Conservation (phyloP, 768 basidiomycete species). For the Tubosaeta sp. region DNA sequence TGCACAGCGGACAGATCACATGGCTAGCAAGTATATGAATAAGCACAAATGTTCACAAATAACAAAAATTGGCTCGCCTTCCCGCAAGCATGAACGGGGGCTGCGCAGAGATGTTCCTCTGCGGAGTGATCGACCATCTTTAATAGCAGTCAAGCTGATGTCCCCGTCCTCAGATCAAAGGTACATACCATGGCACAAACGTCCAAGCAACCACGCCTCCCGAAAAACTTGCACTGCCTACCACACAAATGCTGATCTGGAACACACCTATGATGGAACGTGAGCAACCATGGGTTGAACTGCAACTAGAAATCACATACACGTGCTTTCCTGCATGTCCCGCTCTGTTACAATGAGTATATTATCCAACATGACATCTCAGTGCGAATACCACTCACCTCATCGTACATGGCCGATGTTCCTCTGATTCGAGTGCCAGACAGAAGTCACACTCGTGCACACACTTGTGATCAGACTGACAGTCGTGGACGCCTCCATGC, state of each 20-base stretch:
- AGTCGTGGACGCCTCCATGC: slow-evolving; percentile 26
- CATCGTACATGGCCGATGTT: slow-evolving; percentile 39
- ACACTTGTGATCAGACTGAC: slow-evolving; percentile 37
- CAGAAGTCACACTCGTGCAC: slow-evolving; percentile 40
- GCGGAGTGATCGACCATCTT: slow-evolving; percentile 49
- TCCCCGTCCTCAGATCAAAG: neutral
- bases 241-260: slow-evolving; percentile 54
- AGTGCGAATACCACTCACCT: slow-evolving; percentile 34
- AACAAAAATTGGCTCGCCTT: neutral
- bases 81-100: slow-evolving; percentile 35
- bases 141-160: neutral
- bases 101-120: slow-evolving; percentile 50
- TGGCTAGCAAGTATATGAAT: slow-evolving; percentile 26
- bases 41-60: neutral
- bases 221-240: slow-evolving; percentile 40
- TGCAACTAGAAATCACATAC: slow-evolving; percentile 28
- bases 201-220: slow-evolving; percentile 47
- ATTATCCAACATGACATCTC: neutral
- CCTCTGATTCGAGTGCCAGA: slow-evolving; percentile 25
- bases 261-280: slow-evolving; percentile 39
- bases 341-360: slow-evolving; percentile 33
- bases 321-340: slow-evolving; percentile 55
- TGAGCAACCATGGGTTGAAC: neutral
- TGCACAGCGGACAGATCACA: slow-evolving; percentile 37
- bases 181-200: slow-evolving; percentile 48